Evolutionary conservation across 768 basidiomycete genomes (phyloP).

Genomic region (Tricholoma bakamatsutake): DNA sequence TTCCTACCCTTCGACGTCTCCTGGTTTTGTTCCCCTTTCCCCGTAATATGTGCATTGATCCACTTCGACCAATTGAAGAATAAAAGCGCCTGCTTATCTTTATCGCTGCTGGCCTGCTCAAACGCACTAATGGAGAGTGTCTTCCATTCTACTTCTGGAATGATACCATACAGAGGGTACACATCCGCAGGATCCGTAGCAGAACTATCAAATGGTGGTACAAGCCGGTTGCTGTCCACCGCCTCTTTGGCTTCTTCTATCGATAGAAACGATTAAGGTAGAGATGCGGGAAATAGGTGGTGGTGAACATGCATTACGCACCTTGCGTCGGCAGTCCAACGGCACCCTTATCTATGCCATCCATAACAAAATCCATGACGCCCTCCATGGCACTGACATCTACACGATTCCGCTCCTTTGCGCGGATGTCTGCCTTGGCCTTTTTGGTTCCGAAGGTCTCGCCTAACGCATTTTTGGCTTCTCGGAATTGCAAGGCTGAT

Average conservation of each 20-base stretch:
- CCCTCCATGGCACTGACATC: slow-evolving; percentile 85
- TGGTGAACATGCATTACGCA: slow-evolving; percentile 25
- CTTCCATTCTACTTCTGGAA: slow-evolving; percentile 78
- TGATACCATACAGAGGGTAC: slow-evolving; percentile 69
- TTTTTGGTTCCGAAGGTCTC: slow-evolving; percentile 95
- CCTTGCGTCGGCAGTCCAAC: slow-evolving; percentile 64
- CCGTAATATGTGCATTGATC: slow-evolving; percentile 60
- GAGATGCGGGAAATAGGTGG: background rate
- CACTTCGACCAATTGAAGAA: slow-evolving; percentile 61
- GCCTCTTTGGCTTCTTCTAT: slow-evolving; percentile 63
- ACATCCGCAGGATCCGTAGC: slow-evolving; percentile 69
- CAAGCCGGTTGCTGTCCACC: slow-evolving; percentile 59
- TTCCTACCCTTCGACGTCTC: slow-evolving; percentile 51
- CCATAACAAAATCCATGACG: slow-evolving; percentile 76
- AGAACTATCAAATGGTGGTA: slow-evolving; percentile 66
- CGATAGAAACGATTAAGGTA: slow-evolving; percentile 4
- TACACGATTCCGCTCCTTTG: slow-evolving; percentile 84
- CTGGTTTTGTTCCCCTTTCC: slow-evolving; percentile 25
- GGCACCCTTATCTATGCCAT: slow-evolving; percentile 72
- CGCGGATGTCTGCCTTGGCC: slow-evolving; percentile 78
- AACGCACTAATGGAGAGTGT: slow-evolving; percentile 54
- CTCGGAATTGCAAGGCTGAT: slow-evolving; percentile 45
- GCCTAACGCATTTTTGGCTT: slow-evolving; percentile 75
- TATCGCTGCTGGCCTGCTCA: slow-evolving; percentile 40
- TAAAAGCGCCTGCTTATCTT: slow-evolving; percentile 50